These are phyloP conservation scores for Curvularia verruculosa DNA, from an alignment of 2,329 filamentous ascomycete species.

Conservation along the genomic window DNA sequence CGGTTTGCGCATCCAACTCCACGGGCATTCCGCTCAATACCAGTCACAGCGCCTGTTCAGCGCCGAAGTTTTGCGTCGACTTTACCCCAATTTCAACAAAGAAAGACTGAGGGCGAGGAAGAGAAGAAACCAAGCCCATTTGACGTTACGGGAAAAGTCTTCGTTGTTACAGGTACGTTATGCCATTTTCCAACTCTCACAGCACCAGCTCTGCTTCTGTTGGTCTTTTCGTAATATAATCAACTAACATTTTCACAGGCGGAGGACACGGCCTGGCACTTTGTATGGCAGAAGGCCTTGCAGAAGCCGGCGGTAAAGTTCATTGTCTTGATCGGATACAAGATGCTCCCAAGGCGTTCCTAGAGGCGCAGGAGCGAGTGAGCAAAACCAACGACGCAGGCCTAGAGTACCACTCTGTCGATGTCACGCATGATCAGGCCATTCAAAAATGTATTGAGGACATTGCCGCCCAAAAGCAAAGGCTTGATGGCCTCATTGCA, in stretches of 20 bases:
- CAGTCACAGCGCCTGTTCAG: constrained; percentile 9
- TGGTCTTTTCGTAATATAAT: constrained; percentile 36
- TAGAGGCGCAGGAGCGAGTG: constrained; percentile 65
- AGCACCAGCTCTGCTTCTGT: background rate
- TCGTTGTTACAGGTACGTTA: constrained; percentile 66
- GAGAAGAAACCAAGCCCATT: constrained; percentile 33
- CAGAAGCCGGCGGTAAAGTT: constrained; percentile 75
- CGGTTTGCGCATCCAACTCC: constrained; percentile 15
- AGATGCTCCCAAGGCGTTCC: constrained; percentile 65
- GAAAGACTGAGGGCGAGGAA: constrained; percentile 25
- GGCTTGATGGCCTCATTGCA: constrained; percentile 78
- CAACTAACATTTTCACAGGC: constrained; percentile 55
- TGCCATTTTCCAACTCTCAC: constrained; percentile 61
- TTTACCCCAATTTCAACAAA: constrained; percentile 25
- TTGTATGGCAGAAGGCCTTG: constrained; percentile 71
- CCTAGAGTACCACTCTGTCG: constrained; percentile 75
- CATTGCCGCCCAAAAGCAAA: constrained; percentile 72
- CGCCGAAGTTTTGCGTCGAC: constrained; percentile 17
- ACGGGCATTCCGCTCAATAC: constrained; percentile 10
- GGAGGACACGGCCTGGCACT: constrained; percentile 73
- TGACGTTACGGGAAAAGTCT: constrained; percentile 41
- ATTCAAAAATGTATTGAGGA: constrained; percentile 69
- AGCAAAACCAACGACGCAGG: constrained; percentile 65
- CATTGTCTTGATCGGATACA: constrained; percentile 68
- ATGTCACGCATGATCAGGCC: constrained; percentile 72